Conservation (phyloP, 1,139 yeast genomes). For the Blastobotrys capitulatus region DNA sequence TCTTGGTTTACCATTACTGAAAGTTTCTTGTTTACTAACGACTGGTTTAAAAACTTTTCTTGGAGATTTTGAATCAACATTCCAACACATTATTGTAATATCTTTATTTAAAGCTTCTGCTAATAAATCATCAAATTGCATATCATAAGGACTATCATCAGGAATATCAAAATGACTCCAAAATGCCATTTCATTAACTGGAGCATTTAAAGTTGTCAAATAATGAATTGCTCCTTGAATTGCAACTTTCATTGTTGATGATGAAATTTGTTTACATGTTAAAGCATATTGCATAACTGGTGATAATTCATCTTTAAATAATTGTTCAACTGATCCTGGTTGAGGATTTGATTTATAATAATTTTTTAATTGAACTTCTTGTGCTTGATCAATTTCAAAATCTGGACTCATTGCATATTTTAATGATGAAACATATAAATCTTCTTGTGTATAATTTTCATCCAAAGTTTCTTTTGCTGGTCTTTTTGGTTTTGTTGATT, state of each 20-base stretch:
- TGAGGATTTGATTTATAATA: neutral
- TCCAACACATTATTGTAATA: constrained; percentile 8
- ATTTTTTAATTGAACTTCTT: neutral
- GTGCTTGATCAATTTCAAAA: constrained; percentile 3
- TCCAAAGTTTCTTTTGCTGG: neutral
- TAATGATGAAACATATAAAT: constrained; percentile 2
- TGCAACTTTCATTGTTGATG: constrained; percentile 9
- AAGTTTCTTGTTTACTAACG: constrained; percentile 4
- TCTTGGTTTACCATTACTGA: constrained; percentile 7
- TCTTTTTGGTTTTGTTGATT: neutral
- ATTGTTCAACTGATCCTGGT: constrained; percentile 2
- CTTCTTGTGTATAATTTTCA: constrained; percentile 1
- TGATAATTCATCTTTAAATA: constrained; percentile 3
- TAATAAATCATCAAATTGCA: constrained; percentile 5
- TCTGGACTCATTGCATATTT: neutral
- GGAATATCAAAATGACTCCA: constrained; percentile 6
- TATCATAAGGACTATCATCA: constrained; percentile 3
- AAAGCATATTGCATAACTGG: constrained; percentile 10
- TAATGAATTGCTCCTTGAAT: constrained; percentile 11
- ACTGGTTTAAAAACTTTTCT: neutral
- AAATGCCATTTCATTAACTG: constrained; percentile 8
- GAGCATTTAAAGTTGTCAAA: constrained; percentile 10
- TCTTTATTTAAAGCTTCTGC: constrained; percentile 9
- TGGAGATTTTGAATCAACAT: neutral
- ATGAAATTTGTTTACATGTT: constrained; percentile 5